Percentiles rank a stretch among this genome's conserved stretches.
Evolutionary conservation across 1,284 basidiomycete species (phyloP).

Genomic region (Ceratobasidium theobromae): DNA sequence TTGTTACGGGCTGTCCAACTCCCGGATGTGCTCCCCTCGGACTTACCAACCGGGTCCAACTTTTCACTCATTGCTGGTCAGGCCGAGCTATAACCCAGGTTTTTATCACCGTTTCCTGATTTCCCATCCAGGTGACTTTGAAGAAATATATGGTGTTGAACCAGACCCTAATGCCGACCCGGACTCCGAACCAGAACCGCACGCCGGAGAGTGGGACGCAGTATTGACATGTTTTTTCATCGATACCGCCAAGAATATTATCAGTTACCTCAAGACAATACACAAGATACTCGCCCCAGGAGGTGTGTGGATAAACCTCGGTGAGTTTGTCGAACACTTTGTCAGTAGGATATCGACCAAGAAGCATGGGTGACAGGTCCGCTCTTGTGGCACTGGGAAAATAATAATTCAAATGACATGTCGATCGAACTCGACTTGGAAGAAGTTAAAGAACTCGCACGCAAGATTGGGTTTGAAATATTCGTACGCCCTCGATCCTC

Average conservation of each 20-base stretch:
- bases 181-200: slow-evolving; percentile 47
- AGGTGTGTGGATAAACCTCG: slow-evolving; percentile 90
- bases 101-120: not conserved
- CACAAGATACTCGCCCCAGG: slow-evolving; percentile 76
- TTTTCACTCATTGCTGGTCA: slow-evolving; percentile 84
- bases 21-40: slow-evolving; percentile 81
- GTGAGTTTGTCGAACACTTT: slow-evolving; percentile 43
- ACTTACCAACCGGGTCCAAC: slow-evolving; percentile 60
- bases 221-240: slow-evolving; percentile 97
- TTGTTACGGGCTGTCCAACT: slow-evolving; percentile 70
- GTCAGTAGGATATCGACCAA: not conserved
- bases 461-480: slow-evolving; percentile 80
- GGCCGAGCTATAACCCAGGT: slow-evolving; percentile 30
- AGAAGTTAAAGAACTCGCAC: slow-evolving; percentile 78
- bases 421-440: slow-evolving; percentile 88
- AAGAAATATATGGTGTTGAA: slow-evolving; percentile 80
- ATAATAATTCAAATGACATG: slow-evolving; percentile 74
- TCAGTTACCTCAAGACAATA: slow-evolving; percentile 86
- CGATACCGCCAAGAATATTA: slow-evolving; percentile 91
- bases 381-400: slow-evolving; percentile 95
- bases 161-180: slow-evolving; percentile 47
- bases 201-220: slow-evolving; percentile 80
- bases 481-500: slow-evolving; percentile 53
- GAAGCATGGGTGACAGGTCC: slow-evolving; percentile 70
- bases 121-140: slow-evolving; percentile 70